These are phyloP conservation scores for Zygosaccharomyces lentus DNA, from an alignment of 805 yeast species.

Conservation along the genomic window DNA sequence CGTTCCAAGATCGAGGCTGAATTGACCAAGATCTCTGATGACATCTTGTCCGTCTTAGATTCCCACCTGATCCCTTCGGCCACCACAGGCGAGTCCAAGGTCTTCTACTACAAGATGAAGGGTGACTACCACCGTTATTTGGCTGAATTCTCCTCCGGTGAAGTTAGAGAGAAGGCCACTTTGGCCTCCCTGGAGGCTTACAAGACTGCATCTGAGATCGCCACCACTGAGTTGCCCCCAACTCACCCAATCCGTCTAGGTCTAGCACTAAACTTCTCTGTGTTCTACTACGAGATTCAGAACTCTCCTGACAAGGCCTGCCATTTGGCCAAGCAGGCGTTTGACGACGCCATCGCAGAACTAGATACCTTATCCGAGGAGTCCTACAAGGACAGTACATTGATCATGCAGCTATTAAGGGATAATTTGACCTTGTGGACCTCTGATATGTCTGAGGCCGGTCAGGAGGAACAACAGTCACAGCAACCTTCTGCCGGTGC, in stretches of 20 bases:
- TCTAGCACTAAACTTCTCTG: slow-evolving; percentile 95
- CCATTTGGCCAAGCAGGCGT: slow-evolving; percentile 97
- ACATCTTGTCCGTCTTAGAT: slow-evolving; percentile 81
- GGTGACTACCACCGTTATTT: slow-evolving; percentile 99
- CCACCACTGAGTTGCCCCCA: slow-evolving; percentile 94
- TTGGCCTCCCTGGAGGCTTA: slow-evolving; percentile 90
- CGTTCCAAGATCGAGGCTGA: slow-evolving; percentile 93
- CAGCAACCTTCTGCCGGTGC: slow-evolving; percentile 28
- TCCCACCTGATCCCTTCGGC: slow-evolving; percentile 91
- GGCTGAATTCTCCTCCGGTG: slow-evolving; percentile 93
- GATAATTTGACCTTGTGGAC: slow-evolving; percentile 99
- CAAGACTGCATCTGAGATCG: slow-evolving; percentile 94
- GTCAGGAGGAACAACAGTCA: slow-evolving; percentile 46
- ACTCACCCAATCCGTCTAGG: slow-evolving; percentile 99
- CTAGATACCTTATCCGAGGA: slow-evolving; percentile 96
- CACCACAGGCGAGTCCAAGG: slow-evolving; percentile 95
- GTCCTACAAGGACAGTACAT: slow-evolving; percentile 96
- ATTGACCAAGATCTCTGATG: slow-evolving; percentile 89
- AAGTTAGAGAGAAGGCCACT: slow-evolving; percentile 88
- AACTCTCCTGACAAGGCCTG: slow-evolving; percentile 99
- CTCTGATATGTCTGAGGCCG: slow-evolving; percentile 83
- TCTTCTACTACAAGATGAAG: slow-evolving; percentile 97
- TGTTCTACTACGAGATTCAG: slow-evolving; percentile 95
- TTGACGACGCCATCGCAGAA: slow-evolving; percentile 98
- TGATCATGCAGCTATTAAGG: slow-evolving; percentile 97